Percentiles rank a stretch among this genome's conserved stretches.
These are phyloP conservation scores for Tothia fuscella DNA, from an alignment of 2,329 filamentous ascomycete species.

Conservation along the genomic window DNA sequence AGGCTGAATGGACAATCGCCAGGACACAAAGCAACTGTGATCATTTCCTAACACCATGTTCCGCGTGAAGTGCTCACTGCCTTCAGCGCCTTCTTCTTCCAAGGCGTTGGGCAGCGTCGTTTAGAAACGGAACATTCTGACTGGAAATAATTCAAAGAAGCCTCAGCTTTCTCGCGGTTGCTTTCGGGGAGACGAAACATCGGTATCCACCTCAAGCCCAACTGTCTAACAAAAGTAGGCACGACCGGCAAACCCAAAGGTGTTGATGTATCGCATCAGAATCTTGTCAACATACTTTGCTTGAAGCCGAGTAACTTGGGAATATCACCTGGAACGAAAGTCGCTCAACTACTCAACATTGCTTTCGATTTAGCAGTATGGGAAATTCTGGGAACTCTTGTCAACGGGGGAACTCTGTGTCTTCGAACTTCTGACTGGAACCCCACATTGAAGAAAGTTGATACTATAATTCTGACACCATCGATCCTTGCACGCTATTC, in stretches of 20 bases:
- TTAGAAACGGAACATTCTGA: too few species aligned
- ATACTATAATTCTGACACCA: constrained; percentile 45
- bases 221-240: too few species aligned
- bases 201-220: too few species aligned
- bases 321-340: constrained; percentile 37
- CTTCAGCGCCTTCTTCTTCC: too few species aligned
- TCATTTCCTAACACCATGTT: too few species aligned
- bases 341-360: constrained; percentile 45
- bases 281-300: constrained; percentile 43
- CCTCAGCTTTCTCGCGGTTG: too few species aligned
- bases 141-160: too few species aligned
- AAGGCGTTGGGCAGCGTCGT: too few species aligned
- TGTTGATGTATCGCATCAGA: constrained; percentile 44
- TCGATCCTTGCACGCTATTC: constrained; percentile 41
- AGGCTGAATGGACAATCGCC: constrained; percentile 8
- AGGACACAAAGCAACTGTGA: too few species aligned
- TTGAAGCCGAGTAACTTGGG: constrained; percentile 40
- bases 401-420: constrained; percentile 46
- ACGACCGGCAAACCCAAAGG: constrained; percentile 49
- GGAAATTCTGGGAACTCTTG: constrained; percentile 46
- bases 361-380: constrained; percentile 49
- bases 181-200: too few species aligned
- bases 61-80: too few species aligned
- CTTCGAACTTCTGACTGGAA: constrained; percentile 41
- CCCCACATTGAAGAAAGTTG: constrained; percentile 34